These are phyloP conservation scores for Boletus sp. DNA, from an alignment of 768 basidiomycete species.

Conservation along the genomic window DNA sequence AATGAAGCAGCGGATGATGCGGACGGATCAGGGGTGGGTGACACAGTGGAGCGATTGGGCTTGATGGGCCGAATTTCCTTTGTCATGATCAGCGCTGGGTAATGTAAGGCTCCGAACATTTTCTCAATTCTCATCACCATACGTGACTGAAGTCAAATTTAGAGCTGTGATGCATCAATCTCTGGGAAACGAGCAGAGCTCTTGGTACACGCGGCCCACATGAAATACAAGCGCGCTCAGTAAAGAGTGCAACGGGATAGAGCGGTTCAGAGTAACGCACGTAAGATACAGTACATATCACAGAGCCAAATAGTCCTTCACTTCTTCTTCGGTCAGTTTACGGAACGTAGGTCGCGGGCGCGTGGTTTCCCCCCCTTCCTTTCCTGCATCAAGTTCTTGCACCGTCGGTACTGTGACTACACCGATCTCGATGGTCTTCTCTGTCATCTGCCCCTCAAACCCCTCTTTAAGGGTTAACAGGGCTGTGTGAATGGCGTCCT, in stretches of 20 bases:
- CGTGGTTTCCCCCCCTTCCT: slow-evolving; percentile 63
- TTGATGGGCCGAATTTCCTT: slow-evolving; percentile 15
- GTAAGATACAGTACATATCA: slow-evolving; percentile 41
- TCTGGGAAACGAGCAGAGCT: slow-evolving; percentile 1
- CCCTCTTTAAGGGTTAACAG: slow-evolving; percentile 97
- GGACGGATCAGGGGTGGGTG: slow-evolving; percentile 30
- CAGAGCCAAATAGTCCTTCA: slow-evolving; percentile 90
- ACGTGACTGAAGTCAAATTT: slow-evolving; percentile 5
- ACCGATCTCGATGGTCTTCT: slow-evolving; percentile 99
- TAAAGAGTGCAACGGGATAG: slow-evolving; percentile 5
- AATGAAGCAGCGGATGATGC: slow-evolving; percentile 24
- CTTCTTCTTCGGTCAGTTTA: slow-evolving; percentile 94
- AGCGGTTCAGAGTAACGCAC: slow-evolving; percentile 28
- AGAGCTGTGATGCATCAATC: slow-evolving; percentile 1
- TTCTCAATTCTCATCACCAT: slow-evolving; percentile 6
- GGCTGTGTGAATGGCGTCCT: slow-evolving; percentile 98
- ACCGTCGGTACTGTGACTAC: slow-evolving; percentile 85
- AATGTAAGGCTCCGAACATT: slow-evolving; percentile 8
- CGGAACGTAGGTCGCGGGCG: slow-evolving; percentile 87
- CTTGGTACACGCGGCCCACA: slow-evolving; percentile 5
- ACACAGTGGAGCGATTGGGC: slow-evolving; percentile 4
- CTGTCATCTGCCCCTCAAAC: slow-evolving; percentile 99
- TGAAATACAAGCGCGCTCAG: slow-evolving; percentile 17
- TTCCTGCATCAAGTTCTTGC: slow-evolving; percentile 55
- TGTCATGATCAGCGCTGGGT: slow-evolving; percentile 28